Evolutionary conservation across 108 stramenopile species (phyloP), one percentile per base, ranked within the genome.

Genomic region (Mediolabrus comicus): DNA sequence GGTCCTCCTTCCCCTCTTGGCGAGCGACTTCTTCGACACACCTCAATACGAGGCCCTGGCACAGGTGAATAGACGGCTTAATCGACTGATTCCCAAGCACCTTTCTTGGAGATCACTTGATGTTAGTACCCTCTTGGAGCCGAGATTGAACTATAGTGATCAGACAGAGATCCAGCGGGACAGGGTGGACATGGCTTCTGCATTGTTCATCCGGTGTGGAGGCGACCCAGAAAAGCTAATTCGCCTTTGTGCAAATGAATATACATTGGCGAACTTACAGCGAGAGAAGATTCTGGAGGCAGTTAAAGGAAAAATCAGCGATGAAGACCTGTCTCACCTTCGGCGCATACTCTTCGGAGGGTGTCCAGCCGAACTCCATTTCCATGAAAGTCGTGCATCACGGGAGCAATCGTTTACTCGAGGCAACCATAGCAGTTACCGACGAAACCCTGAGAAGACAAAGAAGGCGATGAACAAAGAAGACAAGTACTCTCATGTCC

Each of bases 401-500:
- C 14, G 16, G 9, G 4, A 9, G 25, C 39, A 14, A 11, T 12
- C 14, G 39, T 12, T 41, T 41, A 11, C 12, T 14, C 39, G 19
- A 39, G 53, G 53, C 25, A 67, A 67, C 33, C 53, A 67, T n/a
- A n/a, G n/a, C n/a, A n/a, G n/a, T n/a, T n/a, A n/a, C n/a, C n/a
- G n/a, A n/a, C n/a, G n/a, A n/a, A 34, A 68, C 12, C 0, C 3
- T 4, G 14, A 43, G 1, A 14, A 28, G 6, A 36, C 58, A 0
- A 17, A 24, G 0, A 34, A 39, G 6, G 58, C 56, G 8, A 68
- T 58, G 1, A 28, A 26, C 17, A 58, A 57, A 29, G 67, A 68
- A 29, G 36, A 68, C 12, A 57, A 49, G 33, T 14, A 68, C 32
- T 52, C 46, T 4, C 31, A 68, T 31, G 11, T 68, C 14, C 14